Conservation (phyloP, 768 basidiomycete genomes). For the Chlorophyllum brunneum region DNA sequence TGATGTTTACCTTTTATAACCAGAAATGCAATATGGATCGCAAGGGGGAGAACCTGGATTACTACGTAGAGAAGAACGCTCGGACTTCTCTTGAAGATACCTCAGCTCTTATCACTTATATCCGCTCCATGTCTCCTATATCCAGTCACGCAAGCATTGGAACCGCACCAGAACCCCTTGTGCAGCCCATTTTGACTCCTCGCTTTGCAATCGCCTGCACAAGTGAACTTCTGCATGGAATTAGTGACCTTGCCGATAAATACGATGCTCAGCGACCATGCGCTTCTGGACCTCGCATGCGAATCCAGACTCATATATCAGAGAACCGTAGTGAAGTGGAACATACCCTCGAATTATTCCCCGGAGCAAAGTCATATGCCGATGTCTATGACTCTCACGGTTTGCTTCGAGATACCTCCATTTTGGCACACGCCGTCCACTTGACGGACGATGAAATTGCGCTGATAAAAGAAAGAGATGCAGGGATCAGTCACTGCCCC, state of each 20-base stretch:
- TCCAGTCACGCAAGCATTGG: conserved; percentile 23
- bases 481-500: conserved; percentile 91
- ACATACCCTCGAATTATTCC: conserved; percentile 65
- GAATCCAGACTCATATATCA: conserved; percentile 90
- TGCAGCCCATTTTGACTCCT: conserved; percentile 90
- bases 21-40: conserved; percentile 93
- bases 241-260: conserved; percentile 54
- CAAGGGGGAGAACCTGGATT: conserved; percentile 44
- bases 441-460: conserved; percentile 69
- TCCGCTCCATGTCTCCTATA: conserved; percentile 48
- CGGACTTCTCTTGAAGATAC: conserved; percentile 62
- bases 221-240: conserved; percentile 51
- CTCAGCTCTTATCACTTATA: conserved; percentile 59
- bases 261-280: background rate
- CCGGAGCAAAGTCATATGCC: conserved; percentile 62
- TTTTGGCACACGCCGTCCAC: conserved; percentile 86
- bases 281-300: conserved; percentile 50
- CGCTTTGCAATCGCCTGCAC: conserved; percentile 96
- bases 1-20: conserved; percentile 6
- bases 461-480: conserved; percentile 57
- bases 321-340: conserved; percentile 78
- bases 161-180: conserved; percentile 45
- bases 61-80: conserved; percentile 65
- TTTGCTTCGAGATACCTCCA: conserved; percentile 73
- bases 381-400: conserved; percentile 77